Evolutionary conservation across 2,329 filamentous ascomycete genomes (phyloP).

Genomic region (Hortaea sp.): DNA sequence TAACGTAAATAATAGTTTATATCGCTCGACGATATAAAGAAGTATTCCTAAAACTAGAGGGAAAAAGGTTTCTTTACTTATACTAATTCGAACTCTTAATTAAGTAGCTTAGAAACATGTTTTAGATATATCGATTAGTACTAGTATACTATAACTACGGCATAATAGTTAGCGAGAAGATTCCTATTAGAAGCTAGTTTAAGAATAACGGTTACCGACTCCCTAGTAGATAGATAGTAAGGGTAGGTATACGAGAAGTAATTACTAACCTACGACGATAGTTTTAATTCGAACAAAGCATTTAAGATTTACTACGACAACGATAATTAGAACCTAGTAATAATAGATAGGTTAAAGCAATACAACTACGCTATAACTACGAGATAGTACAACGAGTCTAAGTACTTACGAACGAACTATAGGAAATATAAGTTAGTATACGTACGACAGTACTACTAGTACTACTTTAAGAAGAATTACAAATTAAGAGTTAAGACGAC

Average conservation of each 20-base stretch:
- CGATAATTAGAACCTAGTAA: neutral
- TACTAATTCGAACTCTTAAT: conserved; percentile 6
- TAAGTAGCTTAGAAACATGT: neutral
- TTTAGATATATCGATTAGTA: neutral
- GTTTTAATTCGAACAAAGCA: neutral
- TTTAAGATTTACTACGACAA: neutral
- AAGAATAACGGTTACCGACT: conserved; percentile 1
- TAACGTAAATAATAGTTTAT: neutral
- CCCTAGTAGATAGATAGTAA: conserved; percentile 2
- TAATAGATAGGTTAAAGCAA: neutral
- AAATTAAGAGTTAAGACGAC: neutral
- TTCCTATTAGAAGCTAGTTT: conserved; percentile 6
- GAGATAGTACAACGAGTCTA: neutral
- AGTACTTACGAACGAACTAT: neutral
- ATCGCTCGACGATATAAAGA: neutral
- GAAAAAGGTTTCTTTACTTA: conserved; percentile 3
- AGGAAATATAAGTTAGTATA: neutral
- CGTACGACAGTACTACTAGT: neutral
- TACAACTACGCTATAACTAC: neutral
- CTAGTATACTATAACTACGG: conserved; percentile 1
- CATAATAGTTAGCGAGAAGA: conserved; percentile 1
- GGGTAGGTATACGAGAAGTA: neutral
- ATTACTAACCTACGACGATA: neutral
- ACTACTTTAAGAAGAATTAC: neutral
- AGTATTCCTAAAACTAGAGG: neutral